A percentile compares a stretch with the other conserved stretches of the same genome.
Conservation (phyloP, 2,329 filamentous ascomycete genomes). For the Rhytidhysteron rufulum region DNA sequence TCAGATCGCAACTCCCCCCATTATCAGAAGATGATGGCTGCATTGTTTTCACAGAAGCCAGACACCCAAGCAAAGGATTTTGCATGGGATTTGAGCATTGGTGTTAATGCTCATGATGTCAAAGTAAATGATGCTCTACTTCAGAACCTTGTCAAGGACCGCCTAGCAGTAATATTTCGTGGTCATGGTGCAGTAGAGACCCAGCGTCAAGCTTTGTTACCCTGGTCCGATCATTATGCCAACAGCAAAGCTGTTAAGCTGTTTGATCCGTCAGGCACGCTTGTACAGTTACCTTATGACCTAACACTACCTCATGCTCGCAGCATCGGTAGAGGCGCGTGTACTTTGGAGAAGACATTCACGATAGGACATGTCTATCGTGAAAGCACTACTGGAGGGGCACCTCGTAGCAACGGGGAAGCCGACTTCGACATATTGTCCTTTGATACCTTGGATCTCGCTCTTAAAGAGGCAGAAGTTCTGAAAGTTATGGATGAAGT, state of each 20-base stretch:
- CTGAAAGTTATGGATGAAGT: slow-evolving; percentile 95
- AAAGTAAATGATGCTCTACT: slow-evolving; percentile 59
- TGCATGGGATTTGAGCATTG: slow-evolving; percentile 44
- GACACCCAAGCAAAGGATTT: slow-evolving; percentile 74
- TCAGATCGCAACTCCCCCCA: slow-evolving; percentile 81
- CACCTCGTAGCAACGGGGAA: slow-evolving; percentile 79
- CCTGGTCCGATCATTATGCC: slow-evolving; percentile 73
- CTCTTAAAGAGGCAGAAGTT: slow-evolving; percentile 87
- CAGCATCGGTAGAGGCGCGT: slow-evolving; percentile 67
- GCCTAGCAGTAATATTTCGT: slow-evolving; percentile 74
- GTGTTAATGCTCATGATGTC: slow-evolving; percentile 22
- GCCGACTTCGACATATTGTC: slow-evolving; percentile 98
- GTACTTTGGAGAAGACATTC: slow-evolving; percentile 70
- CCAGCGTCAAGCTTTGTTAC: slow-evolving; percentile 71
- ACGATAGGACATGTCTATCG: slow-evolving; percentile 86
- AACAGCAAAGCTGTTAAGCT: slow-evolving; percentile 68
- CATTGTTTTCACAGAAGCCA: slow-evolving; percentile 69
- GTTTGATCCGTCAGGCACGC: slow-evolving; percentile 77
- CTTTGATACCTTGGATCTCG: slow-evolving; percentile 72
- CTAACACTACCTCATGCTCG: slow-evolving; percentile 85
- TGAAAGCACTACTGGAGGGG: slow-evolving; percentile 71
- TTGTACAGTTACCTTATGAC: slow-evolving; percentile 92
- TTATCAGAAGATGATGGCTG: slow-evolving; percentile 84
- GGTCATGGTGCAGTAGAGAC: slow-evolving; percentile 85
- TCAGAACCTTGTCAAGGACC: slow-evolving; percentile 69